phyloP scores from a whole-genome alignment of 768 basidiomycete species.

The Xerocomus brunneocitrinus region DNA sequence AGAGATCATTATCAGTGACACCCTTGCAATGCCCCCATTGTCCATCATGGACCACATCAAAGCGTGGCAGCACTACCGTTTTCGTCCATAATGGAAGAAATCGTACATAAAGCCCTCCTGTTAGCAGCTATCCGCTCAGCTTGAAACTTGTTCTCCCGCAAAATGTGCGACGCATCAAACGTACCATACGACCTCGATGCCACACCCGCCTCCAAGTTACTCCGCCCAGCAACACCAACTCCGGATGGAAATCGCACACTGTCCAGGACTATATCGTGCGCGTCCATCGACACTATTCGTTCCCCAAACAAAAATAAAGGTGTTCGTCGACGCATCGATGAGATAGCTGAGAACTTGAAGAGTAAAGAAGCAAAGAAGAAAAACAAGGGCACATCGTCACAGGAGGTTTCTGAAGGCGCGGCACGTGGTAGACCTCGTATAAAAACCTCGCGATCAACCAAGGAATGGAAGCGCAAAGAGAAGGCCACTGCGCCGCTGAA shows the following conservation, averaged over 20 bases:
- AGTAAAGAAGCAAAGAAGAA: not conserved
- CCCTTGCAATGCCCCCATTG: not conserved
- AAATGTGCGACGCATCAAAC: conserved; percentile 1
- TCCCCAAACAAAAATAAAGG: conserved; percentile 1
- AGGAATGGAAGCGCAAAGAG: not conserved
- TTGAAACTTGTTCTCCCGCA: not conserved
- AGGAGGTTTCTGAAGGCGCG: not conserved
- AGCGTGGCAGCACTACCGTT: not conserved
- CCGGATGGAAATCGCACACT: conserved; percentile 5
- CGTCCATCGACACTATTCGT: conserved; percentile 16
- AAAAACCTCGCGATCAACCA: not conserved
- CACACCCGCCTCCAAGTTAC: not conserved
- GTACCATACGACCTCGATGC: not conserved
- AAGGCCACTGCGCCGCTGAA: not conserved
- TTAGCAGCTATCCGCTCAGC: not conserved
- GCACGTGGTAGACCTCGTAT: not conserved
- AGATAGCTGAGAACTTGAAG: conserved; percentile 1
- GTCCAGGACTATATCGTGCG: conserved; percentile 16
- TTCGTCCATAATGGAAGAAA: not conserved
- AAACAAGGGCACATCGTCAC: not conserved
- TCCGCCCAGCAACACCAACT: conserved; percentile 1
- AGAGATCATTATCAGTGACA: not conserved
- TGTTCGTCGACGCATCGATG: conserved; percentile 12
- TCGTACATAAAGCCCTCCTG: not conserved
- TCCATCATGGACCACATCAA: not conserved